Evolutionary conservation across 441 rosid species (phyloP).

Genomic region (Erysimum pusillum): DNA sequence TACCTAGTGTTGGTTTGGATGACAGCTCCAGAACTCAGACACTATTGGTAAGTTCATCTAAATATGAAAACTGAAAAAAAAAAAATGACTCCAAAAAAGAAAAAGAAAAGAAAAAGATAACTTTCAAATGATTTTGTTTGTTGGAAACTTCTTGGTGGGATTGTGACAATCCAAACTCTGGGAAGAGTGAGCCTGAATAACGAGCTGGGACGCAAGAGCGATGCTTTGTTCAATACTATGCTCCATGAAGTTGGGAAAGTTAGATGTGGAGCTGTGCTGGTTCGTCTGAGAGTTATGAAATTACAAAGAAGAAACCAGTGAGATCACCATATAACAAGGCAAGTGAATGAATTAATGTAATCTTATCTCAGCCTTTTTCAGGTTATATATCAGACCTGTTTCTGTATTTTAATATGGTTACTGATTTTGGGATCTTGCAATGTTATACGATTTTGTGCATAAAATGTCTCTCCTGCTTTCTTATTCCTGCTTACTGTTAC

Average conservation of each 20-base stretch:
- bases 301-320: conserved; percentile 26
- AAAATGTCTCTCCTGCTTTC: background rate
- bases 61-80: conserved; percentile 4
- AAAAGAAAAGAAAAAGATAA: background rate
- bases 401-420: conserved; percentile 16
- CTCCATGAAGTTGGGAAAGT: background rate
- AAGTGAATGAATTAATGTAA: background rate
- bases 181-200: conserved; percentile 4
- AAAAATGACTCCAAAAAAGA: background rate
- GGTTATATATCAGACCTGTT: background rate
- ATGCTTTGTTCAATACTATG: background rate
- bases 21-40: conserved; percentile 29
- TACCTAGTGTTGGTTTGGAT: conserved; percentile 21
- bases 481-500: background rate
- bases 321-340: conserved; percentile 19
- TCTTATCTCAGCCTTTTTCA: conserved; percentile 4
- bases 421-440: conserved; percentile 13
- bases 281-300: conserved; percentile 18
- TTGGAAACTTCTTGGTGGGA: conserved; percentile 27
- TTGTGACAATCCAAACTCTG: conserved; percentile 23
- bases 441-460: background rate
- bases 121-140: conserved; percentile 11
- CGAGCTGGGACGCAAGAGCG: conserved; percentile 8
- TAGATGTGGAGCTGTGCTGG: conserved; percentile 4
- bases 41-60: conserved; percentile 37